Percentiles rank a stretch among this genome's conserved stretches.
Conservation (phyloP, 768 basidiomycete genomes). For the Floccularia luteovirens region DNA sequence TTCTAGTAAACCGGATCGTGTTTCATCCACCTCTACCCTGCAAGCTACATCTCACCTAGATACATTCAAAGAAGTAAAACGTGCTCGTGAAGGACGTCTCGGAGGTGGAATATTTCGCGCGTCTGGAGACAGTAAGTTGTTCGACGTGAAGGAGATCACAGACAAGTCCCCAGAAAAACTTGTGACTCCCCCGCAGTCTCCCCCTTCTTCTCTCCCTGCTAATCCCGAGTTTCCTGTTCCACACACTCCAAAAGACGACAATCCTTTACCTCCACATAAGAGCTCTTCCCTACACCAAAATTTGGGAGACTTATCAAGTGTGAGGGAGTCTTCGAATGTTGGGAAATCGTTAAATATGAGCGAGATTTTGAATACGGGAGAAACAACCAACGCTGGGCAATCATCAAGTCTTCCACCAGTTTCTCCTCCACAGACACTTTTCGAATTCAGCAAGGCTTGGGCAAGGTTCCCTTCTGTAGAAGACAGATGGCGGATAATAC, state of each 20-base stretch:
- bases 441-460: conserved; percentile 63
- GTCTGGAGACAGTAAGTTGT: conserved; percentile 53
- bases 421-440: conserved; percentile 31
- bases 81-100: conserved; percentile 40
- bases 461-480: conserved; percentile 26
- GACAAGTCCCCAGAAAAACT: no score
- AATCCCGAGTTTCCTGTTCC: not conserved
- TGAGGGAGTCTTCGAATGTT: no score
- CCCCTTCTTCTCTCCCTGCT: conserved; percentile 2
- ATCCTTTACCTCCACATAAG: not conserved
- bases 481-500: conserved; percentile 51
- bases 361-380: not conserved
- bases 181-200: conserved; percentile 1
- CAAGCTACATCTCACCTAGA: conserved; percentile 11
- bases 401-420: not conserved
- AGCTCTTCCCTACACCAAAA: no score
- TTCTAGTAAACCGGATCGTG: no score
- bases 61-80: conserved; percentile 54
- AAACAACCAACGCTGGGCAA: not conserved
- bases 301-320: no score
- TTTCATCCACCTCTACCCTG: conserved; percentile 8
- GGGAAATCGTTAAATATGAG: no score
- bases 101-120: conserved; percentile 71
- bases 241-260: not conserved
- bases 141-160: conserved; percentile 24